Percentiles rank a stretch among this genome's conserved stretches.
phyloP scores from a whole-genome alignment of 2,329 filamentous ascomycete species.

The Dactylella cylindrospora region DNA sequence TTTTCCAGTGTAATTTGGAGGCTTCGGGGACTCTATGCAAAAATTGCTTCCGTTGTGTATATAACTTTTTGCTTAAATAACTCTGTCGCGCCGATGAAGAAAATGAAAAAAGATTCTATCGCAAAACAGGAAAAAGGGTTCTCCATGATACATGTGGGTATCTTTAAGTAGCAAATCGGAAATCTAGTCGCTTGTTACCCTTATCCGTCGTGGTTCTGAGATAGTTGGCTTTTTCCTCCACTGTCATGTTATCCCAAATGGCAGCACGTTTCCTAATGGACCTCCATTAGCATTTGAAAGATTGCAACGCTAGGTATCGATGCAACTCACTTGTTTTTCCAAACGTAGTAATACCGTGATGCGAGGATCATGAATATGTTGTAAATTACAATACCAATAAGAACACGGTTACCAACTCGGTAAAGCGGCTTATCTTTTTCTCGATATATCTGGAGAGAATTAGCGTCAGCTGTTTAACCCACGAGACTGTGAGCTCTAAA shows the following conservation, averaged over 20 bases:
- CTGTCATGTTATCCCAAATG: conserved; percentile 57
- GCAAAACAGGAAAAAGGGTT: no score
- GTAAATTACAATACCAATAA: conserved; percentile 58
- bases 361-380: conserved; percentile 58
- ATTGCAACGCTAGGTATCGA: background rate
- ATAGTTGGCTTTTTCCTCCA: conserved; percentile 58
- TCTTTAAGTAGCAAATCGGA: conserved; percentile 54
- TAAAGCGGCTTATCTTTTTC: conserved; percentile 61
- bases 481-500: background rate
- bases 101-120: no score
- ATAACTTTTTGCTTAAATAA: no score
- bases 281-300: conserved; percentile 51
- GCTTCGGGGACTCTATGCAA: no score
- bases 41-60: no score
- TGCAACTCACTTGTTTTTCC: conserved; percentile 55
- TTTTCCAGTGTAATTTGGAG: no score
- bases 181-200: conserved; percentile 56
- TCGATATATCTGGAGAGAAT: conserved; percentile 56
- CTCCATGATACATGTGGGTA: background rate
- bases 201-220: conserved; percentile 54
- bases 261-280: conserved; percentile 13
- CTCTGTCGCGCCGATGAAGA: no score
- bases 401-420: conserved; percentile 58
- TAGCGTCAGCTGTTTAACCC: conserved; percentile 23
- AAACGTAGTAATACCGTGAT: conserved; percentile 60